These are phyloP conservation scores for Cryomyces antarcticus DNA, from an alignment of 495 filamentous ascomycete genomes.

Conservation along the genomic window DNA sequence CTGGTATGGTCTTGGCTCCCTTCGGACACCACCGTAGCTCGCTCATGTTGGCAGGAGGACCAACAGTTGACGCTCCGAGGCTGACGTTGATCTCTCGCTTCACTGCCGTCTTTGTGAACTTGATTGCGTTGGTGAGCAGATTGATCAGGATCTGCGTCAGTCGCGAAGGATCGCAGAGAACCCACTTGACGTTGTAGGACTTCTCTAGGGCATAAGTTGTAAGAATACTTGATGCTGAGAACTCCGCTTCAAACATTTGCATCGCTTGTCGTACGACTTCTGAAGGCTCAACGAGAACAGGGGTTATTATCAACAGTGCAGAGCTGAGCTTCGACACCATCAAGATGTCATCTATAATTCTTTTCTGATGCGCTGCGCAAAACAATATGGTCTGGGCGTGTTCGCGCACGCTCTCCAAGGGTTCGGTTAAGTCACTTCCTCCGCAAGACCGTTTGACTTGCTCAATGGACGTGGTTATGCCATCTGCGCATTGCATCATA, in stretches of 20 bases:
- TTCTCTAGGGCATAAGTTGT: constrained; percentile 38
- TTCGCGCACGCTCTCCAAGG: constrained; percentile 42
- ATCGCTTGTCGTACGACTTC: constrained; percentile 43
- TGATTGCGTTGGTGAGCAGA: constrained; percentile 56
- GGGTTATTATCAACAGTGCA: constrained; percentile 45
- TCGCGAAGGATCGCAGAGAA: constrained; percentile 46
- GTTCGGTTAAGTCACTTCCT: constrained; percentile 9
- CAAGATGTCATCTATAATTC: constrained; percentile 63
- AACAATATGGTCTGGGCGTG: constrained; percentile 55
- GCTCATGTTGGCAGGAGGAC: constrained; percentile 1
- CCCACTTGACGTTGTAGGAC: constrained; percentile 42
- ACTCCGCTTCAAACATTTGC: constrained; percentile 53
- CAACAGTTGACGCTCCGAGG: not conserved
- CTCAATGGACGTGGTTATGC: constrained; percentile 39
- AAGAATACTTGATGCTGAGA: constrained; percentile 43
- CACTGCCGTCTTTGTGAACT: constrained; percentile 33
- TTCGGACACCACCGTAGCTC: too few relatives aligned
- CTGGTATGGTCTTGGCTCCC: not conserved
- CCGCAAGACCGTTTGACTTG: constrained; percentile 16
- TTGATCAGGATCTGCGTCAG: constrained; percentile 38
- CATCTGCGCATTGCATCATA: constrained; percentile 64
- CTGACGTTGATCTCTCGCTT: constrained; percentile 4
- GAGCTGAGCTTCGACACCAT: constrained; percentile 72
- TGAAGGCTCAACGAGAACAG: constrained; percentile 46
- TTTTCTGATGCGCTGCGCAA: constrained; percentile 58